Conservation (phyloP, 2,329 filamentous ascomycete genomes). For the Lachnellula suecica region DNA sequence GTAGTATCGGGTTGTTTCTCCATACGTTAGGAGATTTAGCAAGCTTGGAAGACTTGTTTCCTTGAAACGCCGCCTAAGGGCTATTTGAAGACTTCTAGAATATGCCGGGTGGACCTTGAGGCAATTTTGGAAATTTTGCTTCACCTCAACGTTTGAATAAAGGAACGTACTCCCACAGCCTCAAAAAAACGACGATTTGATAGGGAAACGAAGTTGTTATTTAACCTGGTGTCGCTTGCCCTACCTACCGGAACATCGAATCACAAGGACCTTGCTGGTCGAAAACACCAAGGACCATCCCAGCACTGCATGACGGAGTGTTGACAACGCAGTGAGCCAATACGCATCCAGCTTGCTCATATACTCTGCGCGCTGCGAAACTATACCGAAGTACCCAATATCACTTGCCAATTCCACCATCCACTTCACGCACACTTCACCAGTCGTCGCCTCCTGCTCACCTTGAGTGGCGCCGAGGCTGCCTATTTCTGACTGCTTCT, state of each 20-base stretch:
- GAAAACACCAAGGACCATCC: constrained; percentile 27
- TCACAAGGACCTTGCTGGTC: constrained; percentile 29
- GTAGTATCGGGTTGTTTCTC: constrained; percentile 12
- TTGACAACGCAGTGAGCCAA: constrained; percentile 26
- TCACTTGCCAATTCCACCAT: constrained; percentile 2
- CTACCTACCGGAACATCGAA: constrained; percentile 20
- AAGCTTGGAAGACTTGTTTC: no score
- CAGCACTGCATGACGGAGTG: constrained; percentile 24
- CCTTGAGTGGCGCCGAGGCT: constrained; percentile 44
- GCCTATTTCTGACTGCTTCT: not conserved
- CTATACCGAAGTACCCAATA: no score
- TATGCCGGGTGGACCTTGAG: constrained; percentile 6
- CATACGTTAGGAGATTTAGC: constrained; percentile 12
- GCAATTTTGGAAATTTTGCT: constrained; percentile 5
- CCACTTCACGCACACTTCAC: constrained; percentile 61
- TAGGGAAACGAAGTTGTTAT: constrained; percentile 1
- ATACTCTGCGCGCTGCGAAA: constrained; percentile 17
- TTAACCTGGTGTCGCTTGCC: constrained; percentile 24
- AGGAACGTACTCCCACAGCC: not conserved
- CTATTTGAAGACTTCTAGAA: constrained; percentile 18
- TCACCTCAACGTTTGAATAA: constrained; percentile 14
- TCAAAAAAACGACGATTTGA: not conserved
- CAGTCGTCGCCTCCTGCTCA: constrained; percentile 74
- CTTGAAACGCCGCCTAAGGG: constrained; percentile 3
- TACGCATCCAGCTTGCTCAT: constrained; percentile 20